Base-by-base conservation (phyloP, 2,329 filamentous ascomycete genomes). In the Herpotrichia juniperi region DNA sequence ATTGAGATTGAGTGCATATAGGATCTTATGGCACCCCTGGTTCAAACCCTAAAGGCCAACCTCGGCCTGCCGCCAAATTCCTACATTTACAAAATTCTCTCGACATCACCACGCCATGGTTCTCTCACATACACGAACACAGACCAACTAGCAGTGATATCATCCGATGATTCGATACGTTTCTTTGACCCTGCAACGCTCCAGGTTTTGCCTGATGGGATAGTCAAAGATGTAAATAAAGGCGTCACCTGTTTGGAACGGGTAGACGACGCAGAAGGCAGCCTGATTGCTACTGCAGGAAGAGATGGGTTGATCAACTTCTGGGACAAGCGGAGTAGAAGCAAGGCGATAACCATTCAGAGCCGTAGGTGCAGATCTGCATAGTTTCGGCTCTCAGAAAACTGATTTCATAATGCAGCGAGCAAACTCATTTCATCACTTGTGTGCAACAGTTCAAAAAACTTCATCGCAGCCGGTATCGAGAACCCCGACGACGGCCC, bases 101-200 rank as follows among this genome's bases (percentile, higher is more conserved):
- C 69, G 12, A 73, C 68, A 31, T 64, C 66, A 14, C 53, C 65
- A 21, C 67, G 68, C 48, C 56, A 63, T 49, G 63, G 68, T 40
- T 63, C 66, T 17, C 63, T 71, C 49, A 68, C 61, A 26, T 72
- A 68, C 55, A 59, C 56, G 1, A 55, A 61, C 48, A 64, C 61
- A 31, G 64, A 69, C 30, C 61, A 68, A 4, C 78, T 89, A 34
- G 85, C 83, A 1, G 81, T 84, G 14, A 88, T 89, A 50, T 83
- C 86, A 2, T 90, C 89, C 0, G 87, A 91, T 74, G 85, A 90
- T 72, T 81, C 79, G n/a, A 77, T 93, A 17, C 82, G 84, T 24
- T 74, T 90, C 16, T 82, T 92, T 58, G 81, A 89, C 67, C 82
- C 87, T 0, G 58, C 76, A 1, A 80, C 78, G 21, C 76, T 92